Conservation (phyloP, 73 alveolate species). For the Diophrys appendiculata region DNA sequence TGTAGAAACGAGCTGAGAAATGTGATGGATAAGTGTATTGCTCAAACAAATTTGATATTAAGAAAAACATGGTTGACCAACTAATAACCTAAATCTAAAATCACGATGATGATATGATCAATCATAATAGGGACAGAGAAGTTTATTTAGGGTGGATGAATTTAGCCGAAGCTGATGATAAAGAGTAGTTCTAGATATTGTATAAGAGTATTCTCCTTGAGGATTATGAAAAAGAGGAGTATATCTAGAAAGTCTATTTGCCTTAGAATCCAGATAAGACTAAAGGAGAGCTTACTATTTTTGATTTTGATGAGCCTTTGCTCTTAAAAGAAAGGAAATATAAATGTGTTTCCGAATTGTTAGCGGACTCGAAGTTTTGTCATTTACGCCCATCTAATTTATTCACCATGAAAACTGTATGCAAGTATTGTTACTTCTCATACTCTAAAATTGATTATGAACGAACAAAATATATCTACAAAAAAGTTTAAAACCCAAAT, state of each 20-base stretch:
- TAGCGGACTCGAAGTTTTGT: constrained; percentile 13
- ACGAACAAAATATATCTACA: constrained; percentile 10
- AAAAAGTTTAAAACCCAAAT: neutral
- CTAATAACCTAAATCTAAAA: too few relatives aligned
- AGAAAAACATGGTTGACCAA: too few relatives aligned
- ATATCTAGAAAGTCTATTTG: neutral
- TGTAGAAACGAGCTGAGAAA: too few relatives aligned
- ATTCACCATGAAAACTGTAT: constrained; percentile 7
- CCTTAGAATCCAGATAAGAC: constrained; percentile 2
- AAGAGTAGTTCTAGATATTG: constrained; percentile 3
- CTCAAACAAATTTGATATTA: too few relatives aligned
- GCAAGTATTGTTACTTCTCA: constrained; percentile 29
- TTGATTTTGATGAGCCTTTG: constrained; percentile 29
- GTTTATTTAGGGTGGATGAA: constrained; percentile 43
- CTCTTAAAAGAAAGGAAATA: constrained; percentile 16
- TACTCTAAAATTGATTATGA: constrained; percentile 35
- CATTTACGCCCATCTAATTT: constrained; percentile 32
- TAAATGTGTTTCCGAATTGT: neutral
- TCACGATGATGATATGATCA: constrained; percentile 34
- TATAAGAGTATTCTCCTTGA: constrained; percentile 25
- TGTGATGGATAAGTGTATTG: too few relatives aligned
- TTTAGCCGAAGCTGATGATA: constrained; percentile 21
- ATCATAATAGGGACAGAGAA: constrained; percentile 37
- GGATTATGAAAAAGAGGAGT: constrained; percentile 24
- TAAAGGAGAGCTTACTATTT: neutral